A percentile compares a stretch with the other conserved stretches of the same genome.
Conservation (phyloP, 2,329 filamentous ascomycete species). For the Cercospora zeae-maydis region DNA sequence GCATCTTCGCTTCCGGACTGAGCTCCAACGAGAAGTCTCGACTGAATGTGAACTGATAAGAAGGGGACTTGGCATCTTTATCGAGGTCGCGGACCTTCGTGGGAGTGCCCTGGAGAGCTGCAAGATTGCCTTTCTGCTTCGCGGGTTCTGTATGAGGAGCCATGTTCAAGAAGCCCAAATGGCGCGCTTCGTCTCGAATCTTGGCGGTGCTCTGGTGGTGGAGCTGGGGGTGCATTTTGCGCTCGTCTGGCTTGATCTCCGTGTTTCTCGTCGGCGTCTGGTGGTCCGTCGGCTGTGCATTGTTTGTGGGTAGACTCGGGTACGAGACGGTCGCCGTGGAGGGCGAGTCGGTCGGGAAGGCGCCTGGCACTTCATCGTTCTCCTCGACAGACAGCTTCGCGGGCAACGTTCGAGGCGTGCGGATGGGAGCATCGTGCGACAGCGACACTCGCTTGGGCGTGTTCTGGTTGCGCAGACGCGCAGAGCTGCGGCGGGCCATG, state of each 20-base stretch:
- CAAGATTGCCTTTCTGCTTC: constrained; percentile 42
- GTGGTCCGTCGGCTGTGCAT: constrained; percentile 7
- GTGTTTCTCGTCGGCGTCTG: constrained; percentile 61
- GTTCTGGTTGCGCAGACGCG: constrained; percentile 32
- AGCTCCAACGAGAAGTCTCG: constrained; percentile 55
- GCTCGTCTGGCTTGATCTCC: constrained; percentile 64
- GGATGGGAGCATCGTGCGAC: constrained; percentile 25
- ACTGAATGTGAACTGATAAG: constrained; percentile 64
- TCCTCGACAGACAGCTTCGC: constrained; percentile 48
- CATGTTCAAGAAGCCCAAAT: constrained; percentile 78
- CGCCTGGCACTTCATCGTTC: constrained; percentile 40
- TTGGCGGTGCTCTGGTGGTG: constrained; percentile 71
- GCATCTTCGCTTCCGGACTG: constrained; percentile 57
- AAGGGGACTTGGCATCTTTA: constrained; percentile 49
- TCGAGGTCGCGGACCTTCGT: constrained; percentile 43
- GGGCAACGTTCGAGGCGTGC: constrained; percentile 35
- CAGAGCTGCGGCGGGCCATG: constrained; percentile 37
- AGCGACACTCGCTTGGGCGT: constrained; percentile 37
- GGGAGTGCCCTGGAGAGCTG: constrained; percentile 57
- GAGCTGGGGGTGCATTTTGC: constrained; percentile 90
- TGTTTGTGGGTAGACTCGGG: constrained; percentile 25
- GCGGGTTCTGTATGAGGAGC: constrained; percentile 53
- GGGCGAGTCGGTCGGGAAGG: constrained; percentile 34
- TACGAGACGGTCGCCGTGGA: constrained; percentile 12
- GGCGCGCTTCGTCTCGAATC: constrained; percentile 72